Evolutionary conservation across 345 rosid genomes (phyloP).

Genomic region (Eucalyptus curtisii): DNA sequence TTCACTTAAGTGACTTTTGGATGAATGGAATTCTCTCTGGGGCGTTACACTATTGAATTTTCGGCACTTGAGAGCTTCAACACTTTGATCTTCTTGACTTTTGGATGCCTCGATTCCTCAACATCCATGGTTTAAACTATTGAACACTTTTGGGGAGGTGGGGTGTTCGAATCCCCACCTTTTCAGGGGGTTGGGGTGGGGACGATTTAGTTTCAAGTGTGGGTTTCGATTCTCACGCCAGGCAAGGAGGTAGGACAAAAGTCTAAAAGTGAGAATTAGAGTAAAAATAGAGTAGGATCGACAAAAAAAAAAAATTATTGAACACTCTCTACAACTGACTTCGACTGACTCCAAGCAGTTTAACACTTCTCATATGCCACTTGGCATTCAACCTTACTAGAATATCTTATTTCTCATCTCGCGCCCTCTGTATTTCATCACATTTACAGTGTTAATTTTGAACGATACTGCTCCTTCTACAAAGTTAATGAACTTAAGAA

Average conservation of each 20-base stretch:
- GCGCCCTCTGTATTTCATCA: neutral
- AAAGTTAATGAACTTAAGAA: neutral
- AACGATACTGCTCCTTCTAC: neutral
- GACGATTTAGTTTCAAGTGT: too few species aligned
- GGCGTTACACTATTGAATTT: neutral
- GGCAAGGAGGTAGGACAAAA: rapidly evolving
- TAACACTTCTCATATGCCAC: neutral
- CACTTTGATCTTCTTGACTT: neutral
- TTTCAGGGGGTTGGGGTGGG: too few species aligned
- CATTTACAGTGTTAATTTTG: neutral
- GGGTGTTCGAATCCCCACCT: too few species aligned
- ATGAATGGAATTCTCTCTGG: neutral
- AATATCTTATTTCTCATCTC: neutral
- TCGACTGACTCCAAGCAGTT: neutral
- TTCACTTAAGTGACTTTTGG: neutral
- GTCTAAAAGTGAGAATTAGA: too few species aligned
- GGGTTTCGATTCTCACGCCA: too few species aligned
- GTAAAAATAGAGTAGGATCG: too few species aligned
- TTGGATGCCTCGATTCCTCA: neutral
- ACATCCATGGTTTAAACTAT: neutral
- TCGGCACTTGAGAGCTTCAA: neutral
- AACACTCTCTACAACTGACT: neutral
- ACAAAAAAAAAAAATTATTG: neutral
- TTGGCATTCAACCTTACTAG: neutral
- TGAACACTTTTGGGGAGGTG: neutral